Conservation (phyloP, 2,329 filamentous ascomycete genomes). For the Aspergillus spinulosporus region DNA sequence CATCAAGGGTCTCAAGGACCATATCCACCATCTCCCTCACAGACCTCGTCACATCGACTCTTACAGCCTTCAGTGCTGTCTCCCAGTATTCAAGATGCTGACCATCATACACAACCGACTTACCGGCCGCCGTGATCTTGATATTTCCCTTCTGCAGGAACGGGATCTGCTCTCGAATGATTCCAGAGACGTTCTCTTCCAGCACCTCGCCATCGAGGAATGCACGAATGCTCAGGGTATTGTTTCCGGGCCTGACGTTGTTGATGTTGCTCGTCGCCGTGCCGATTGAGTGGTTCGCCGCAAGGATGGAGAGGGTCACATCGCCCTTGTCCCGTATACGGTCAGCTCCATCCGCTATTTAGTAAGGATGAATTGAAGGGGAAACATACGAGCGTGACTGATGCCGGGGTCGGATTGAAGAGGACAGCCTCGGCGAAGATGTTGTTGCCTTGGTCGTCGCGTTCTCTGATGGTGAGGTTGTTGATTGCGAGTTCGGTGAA, state of each 20-base stretch:
- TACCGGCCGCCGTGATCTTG: not conserved
- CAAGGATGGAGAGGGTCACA: conserved; percentile 8
- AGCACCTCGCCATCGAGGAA: not conserved
- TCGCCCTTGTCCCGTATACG: conserved; percentile 6
- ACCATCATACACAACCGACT: conserved; percentile 10
- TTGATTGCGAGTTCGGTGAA: conserved; percentile 10
- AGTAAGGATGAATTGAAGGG: not conserved
- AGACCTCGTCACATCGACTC: conserved; percentile 2
- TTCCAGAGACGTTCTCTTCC: conserved; percentile 1
- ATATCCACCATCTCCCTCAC: conserved; percentile 3
- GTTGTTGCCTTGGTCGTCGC: conserved; percentile 9
- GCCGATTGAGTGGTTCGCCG: conserved; percentile 6
- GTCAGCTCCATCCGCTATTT: not conserved
- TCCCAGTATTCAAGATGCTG: conserved; percentile 15
- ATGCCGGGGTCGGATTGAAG: conserved; percentile 6
- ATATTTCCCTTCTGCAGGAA: conserved; percentile 5
- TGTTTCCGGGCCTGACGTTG: conserved; percentile 13
- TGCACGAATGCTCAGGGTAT: conserved; percentile 7
- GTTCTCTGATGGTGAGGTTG: not conserved
- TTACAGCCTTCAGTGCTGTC: conserved; percentile 4
- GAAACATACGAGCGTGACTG: conserved; percentile 7
- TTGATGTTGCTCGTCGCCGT: conserved; percentile 3
- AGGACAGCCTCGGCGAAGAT: conserved; percentile 7
- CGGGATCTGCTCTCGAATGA: conserved; percentile 8
- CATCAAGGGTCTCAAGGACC: not conserved